Evolutionary conservation across 2,329 filamentous ascomycete genomes (phyloP).

Genomic region (Aspergillus fijiensis): DNA sequence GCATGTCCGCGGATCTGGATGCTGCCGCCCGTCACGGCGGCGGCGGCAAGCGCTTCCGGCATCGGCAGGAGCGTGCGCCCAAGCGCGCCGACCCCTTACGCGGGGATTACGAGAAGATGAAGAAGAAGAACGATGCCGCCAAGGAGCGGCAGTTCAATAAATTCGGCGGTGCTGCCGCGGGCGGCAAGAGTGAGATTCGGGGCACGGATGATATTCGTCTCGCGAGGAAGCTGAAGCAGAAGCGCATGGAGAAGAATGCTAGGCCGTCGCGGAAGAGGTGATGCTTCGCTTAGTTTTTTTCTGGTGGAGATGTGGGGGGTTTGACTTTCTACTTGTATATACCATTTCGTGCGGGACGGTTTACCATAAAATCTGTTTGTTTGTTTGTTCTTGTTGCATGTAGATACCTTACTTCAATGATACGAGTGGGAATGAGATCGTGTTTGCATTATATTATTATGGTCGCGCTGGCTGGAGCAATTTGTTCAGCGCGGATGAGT

Average conservation of each 20-base stretch:
- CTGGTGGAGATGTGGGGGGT: background rate
- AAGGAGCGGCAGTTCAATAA: conserved; percentile 61
- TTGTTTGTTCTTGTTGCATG: background rate
- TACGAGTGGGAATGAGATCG: too few species aligned
- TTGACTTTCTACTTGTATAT: background rate
- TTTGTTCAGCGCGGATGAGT: too few species aligned
- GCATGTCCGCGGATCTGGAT: conserved; percentile 30
- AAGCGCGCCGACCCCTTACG: conserved; percentile 91
- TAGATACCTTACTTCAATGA: background rate
- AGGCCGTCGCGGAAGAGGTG: conserved; percentile 67
- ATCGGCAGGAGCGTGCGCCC: conserved; percentile 82
- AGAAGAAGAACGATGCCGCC: conserved; percentile 84
- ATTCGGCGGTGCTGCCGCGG: conserved; percentile 46
- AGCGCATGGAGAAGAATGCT: conserved; percentile 81
- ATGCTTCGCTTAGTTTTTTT: background rate
- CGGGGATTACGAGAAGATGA: conserved; percentile 85
- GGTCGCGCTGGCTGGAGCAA: too few species aligned
- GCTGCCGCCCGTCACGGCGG: conserved; percentile 30
- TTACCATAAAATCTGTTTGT: background rate
- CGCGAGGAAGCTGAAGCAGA: conserved; percentile 73
- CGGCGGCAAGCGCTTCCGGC: conserved; percentile 68
- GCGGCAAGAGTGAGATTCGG: conserved; percentile 77
- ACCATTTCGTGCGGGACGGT: background rate
- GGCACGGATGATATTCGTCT: conserved; percentile 81
- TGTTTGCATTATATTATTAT: too few species aligned